Base-by-base conservation (phyloP, 805 yeast species). In the Metschnikowia similis region DNA sequence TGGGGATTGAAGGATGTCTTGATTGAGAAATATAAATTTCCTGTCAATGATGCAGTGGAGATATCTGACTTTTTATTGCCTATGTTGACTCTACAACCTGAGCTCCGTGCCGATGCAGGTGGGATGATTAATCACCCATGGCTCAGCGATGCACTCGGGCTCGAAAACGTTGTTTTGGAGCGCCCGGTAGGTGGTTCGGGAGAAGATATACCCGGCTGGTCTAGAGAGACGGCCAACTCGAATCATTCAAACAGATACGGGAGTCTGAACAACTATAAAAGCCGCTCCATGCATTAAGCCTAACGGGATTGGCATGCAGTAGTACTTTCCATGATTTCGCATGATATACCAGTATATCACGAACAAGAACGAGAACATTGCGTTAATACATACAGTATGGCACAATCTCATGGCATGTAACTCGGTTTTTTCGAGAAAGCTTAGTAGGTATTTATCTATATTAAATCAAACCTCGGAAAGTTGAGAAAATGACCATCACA, bases 161-260 rank as follows among this genome's bases (percentile, higher is more conserved):
- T 86, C 64, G 94, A 87, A 50, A 76, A 83, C 57, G 80, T 87
- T 11, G 71, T 67, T 3, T 70, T 87, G 4, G 97, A 88, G 61
- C 75, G 97, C 57, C 84, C 84, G 30, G 77, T 84, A 6, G 89
- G 89, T 30, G 85, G 87, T 0, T 69, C 82, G n/a, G 97, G 97
- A 31, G 84, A 80, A 47, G 97, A 89, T 69, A 88, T 94, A 43
- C 83, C 84, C 3, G 99, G 98, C 4, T 94, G 99, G 99, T 79
- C 82, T 29, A 72, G 71, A 50, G 96, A 89, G 65, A 78, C 81
- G 17, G 51, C 50, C 35, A 47, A 45, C 28, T 53, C 50, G 27
- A 38, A 38, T 35, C 52, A 50, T 13, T 45, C 48, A 8, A 42
- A 49, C 47, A 49, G 56, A 41, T 49, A 36, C 42, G 46, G 46